phyloP scores from a whole-genome alignment of 2,329 filamentous ascomycete genomes.

The Xylariaceae sp. region DNA sequence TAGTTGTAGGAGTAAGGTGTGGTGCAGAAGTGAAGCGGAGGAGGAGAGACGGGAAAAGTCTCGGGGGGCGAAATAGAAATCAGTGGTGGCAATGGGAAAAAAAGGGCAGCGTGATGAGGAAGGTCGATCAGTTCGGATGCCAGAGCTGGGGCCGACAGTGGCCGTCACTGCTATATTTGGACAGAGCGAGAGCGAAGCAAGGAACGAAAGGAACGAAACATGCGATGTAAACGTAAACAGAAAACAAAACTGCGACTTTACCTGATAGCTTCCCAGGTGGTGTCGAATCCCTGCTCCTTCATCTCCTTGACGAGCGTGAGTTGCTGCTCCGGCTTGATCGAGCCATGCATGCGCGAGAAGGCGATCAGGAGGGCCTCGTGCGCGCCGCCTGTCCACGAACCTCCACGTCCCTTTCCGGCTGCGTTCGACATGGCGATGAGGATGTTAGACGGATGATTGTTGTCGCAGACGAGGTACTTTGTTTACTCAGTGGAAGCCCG shows the following conservation, averaged over 20 bases:
- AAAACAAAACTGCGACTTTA: constrained; percentile 12
- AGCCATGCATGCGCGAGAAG: constrained; percentile 6
- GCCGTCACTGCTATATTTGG: neutral
- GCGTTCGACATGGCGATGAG: constrained; percentile 5
- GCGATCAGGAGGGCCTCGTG: constrained; percentile 6
- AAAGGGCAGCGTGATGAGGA: neutral
- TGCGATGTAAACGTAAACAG: neutral
- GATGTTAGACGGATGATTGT: neutral
- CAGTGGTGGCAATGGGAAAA: neutral
- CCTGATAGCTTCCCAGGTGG: constrained; percentile 20
- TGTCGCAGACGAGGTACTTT: neutral
- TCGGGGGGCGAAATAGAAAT: neutral
- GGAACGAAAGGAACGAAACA: neutral
- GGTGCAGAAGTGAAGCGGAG: neutral
- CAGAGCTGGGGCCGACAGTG: neutral
- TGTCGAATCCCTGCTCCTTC: constrained; percentile 6
- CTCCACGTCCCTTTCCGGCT: neutral
- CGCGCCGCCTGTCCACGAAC: constrained; percentile 6
- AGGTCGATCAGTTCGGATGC: too few relatives aligned
- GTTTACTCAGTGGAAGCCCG: neutral
- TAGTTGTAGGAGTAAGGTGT: neutral
- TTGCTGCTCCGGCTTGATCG: constrained; percentile 12
- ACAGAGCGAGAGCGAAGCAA: neutral
- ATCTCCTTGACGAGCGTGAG: constrained; percentile 10
- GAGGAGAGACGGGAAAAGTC: neutral